phyloP scores from a whole-genome alignment of 2,329 filamentous ascomycete species.

The Colletotrichum sp. region DNA sequence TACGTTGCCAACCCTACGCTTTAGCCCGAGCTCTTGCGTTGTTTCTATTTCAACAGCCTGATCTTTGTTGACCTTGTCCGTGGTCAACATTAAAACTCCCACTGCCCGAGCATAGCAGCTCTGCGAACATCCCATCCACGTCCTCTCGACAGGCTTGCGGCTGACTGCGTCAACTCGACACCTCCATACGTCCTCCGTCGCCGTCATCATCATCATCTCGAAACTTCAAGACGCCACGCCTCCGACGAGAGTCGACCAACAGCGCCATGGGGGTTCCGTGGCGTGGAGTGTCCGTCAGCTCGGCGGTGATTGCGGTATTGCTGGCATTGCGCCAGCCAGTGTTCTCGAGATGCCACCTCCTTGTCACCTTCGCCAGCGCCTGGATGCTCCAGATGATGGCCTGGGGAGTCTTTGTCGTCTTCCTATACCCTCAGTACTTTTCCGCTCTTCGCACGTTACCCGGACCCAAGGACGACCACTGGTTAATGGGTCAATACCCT shows the following conservation, averaged over 20 bases:
- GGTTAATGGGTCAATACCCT: slow-evolving; percentile 52
- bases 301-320: slow-evolving; percentile 1
- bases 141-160: neutral
- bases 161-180: neutral
- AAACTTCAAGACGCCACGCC: neutral
- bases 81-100: neutral
- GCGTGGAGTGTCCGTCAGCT: slow-evolving; percentile 11
- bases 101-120: neutral
- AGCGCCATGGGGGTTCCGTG: slow-evolving; percentile 11
- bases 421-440: slow-evolving; percentile 54
- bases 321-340: slow-evolving; percentile 10
- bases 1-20: neutral
- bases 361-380: slow-evolving; percentile 35
- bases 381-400: slow-evolving; percentile 39
- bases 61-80: neutral
- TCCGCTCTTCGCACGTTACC: slow-evolving; percentile 56
- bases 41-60: neutral
- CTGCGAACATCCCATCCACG: neutral
- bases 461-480: slow-evolving; percentile 46
- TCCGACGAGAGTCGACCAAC: neutral
- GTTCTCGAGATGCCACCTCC: slow-evolving; percentile 34
- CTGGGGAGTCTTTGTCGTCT: slow-evolving; percentile 44
- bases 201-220: neutral
- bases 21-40: neutral
- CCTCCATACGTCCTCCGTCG: neutral